Evolutionary conservation across 169 alveolate species (phyloP).

Genomic region (Cyclospora cayetanensis): DNA sequence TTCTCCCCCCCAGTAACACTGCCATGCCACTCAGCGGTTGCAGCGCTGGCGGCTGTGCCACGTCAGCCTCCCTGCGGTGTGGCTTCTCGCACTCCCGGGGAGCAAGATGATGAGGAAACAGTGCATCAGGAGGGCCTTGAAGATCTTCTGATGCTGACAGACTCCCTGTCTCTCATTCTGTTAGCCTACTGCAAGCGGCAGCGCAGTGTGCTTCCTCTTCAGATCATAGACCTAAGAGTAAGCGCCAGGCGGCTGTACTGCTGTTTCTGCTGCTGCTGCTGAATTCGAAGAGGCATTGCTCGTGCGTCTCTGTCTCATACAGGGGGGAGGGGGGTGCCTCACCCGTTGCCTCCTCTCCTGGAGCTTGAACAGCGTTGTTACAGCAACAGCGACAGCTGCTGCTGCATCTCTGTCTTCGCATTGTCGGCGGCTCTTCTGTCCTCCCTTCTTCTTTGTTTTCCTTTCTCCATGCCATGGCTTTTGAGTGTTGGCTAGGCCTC

Average conservation of each 20-base stretch:
- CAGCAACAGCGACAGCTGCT: too few relatives aligned
- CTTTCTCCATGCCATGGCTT: too few relatives aligned
- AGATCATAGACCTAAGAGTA: background rate
- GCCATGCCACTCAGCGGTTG: background rate
- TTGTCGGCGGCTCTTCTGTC: too few relatives aligned
- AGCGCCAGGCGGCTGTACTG: background rate
- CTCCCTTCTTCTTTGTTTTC: too few relatives aligned
- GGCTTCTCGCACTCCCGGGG: background rate
- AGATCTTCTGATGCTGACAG: slow-evolving; percentile 4
- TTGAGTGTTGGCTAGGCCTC: too few relatives aligned
- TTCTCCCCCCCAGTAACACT: background rate
- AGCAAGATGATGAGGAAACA: background rate
- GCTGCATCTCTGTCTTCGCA: too few relatives aligned
- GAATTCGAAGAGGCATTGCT: too few relatives aligned
- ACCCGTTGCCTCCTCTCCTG: too few relatives aligned
- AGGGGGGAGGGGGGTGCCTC: too few relatives aligned
- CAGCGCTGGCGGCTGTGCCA: slow-evolving; percentile 35
- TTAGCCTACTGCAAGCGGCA: background rate
- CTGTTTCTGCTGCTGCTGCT: slow-evolving; percentile 23
- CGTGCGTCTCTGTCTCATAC: too few relatives aligned
- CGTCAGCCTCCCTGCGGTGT: background rate
- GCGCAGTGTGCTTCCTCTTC: background rate
- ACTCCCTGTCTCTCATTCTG: background rate
- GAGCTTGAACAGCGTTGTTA: too few relatives aligned
- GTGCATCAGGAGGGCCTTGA: background rate